Evolutionary conservation across 164 flowering plant species (phyloP), one percentile per base, ranked within the genome.

Genomic region (Paratinospora sagittata): DNA sequence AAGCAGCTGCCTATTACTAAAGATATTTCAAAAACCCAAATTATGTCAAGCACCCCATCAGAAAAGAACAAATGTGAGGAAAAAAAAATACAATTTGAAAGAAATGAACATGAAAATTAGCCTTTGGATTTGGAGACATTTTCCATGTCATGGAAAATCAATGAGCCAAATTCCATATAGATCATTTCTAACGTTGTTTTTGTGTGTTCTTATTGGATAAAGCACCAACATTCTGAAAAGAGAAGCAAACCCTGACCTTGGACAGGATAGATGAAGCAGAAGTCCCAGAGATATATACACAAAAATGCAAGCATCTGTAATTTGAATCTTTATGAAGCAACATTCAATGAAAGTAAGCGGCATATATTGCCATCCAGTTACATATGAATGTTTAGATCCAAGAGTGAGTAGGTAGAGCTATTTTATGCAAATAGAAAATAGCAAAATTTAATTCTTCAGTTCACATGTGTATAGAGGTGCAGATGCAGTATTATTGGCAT

Each of bases 1-100:
- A 6, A 68, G 6, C 17, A 73, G 49, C 75, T 70, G 17, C 76
- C 60, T 19, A 39, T 52, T 68, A 69, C 49, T 39, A 26, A 45
- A 11, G 49, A 33, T 39, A 47, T 66, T 55, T 55, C 61, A 55
- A 55, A n/a, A 63, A 39, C 66, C 37, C 60, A 69, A 24, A 16
- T 68, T 62, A 41, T 47, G 23, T n/a, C 23, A 55, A 26, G 0
- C 75, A 36, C 73, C 62, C 23, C 34, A 72, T 10, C 39, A n/a
- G 34, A 57, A 65, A 68, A 58, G 37, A 64, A 67, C 39, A 65
- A 41, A 33, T 16, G 75, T 24, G 6, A 63, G 43, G 41, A 30
- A 37, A 39, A 2, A 37, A n/a, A 60, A 27, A 27, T 13, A 49
- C 41, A 69, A 13, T 9, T n/a, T 52, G 34, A 30, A 60, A 27